Evolutionary conservation across 176 grass and related monocot genomes (phyloP), one percentile per base, ranked within the genome.

Genomic region (Phoenix dactylifera): DNA sequence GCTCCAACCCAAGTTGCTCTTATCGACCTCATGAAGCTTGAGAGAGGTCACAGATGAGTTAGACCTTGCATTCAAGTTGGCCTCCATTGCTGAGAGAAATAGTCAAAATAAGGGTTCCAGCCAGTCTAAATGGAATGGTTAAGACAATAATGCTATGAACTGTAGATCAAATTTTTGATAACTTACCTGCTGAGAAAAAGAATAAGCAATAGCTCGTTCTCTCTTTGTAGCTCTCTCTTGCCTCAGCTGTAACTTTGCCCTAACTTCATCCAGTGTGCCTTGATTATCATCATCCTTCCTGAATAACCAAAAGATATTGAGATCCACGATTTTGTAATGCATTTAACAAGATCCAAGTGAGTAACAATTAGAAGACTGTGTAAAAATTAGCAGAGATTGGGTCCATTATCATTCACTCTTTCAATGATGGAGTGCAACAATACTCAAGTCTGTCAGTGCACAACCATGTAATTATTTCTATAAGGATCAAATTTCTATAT

Each of bases 261-360:
- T 84, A 6, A 95, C 23, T 56, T 87, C 91, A 57, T 82, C 80
- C 18, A 84, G 26, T 57, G 80, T 95, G 35, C 86, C 83, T 68
- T 67, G 86, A 60, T 74, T 84, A 56, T 84, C 74, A 95, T 86
- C 90, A 95, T 71, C 86, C 83, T 28, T 70, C 75, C 90, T 95
- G 57, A 6, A 76, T 56, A 72, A 67, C 50, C 71, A 78, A 28
- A 23, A 58, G 19, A 25, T 35, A 35, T 7, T 35, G 5, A 35
- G 32, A 6, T 35, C 32, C 32, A 35, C 2, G 32, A 44, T 44
- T 44, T 44, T 3, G 10, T 44, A 30, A 44, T 44, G 35, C 35
- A 44, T 12, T 0, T 44, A 14, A 44, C 9, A 44, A 44, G 9
- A 44, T 10, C 12, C 10, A 44, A 3, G 2, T 7, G 35, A 44